phyloP scores from a whole-genome alignment of 2,329 filamentous ascomycete species.

The Tolypocladium inflatum region DNA sequence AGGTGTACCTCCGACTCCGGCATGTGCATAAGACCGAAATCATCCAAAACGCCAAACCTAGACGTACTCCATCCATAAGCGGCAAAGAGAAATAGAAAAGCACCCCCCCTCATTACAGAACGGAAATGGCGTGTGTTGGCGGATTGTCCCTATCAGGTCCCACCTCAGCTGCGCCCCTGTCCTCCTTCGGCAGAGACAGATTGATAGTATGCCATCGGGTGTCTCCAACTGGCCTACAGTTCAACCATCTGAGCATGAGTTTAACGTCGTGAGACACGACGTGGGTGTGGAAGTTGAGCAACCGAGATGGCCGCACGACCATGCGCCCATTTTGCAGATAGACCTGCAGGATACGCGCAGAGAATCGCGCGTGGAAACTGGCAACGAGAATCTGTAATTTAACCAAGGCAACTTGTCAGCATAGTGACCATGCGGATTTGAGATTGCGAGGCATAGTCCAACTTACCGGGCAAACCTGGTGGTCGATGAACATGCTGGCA shows the following conservation, averaged over 20 bases:
- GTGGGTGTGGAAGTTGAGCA: slow-evolving; percentile 4
- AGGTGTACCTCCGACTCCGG: too few species aligned
- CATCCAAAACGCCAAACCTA: too few species aligned
- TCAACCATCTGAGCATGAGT: slow-evolving; percentile 5
- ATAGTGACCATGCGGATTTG: too few species aligned
- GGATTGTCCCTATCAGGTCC: too few species aligned
- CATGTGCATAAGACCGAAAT: too few species aligned
- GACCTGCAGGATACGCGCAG: slow-evolving; percentile 6
- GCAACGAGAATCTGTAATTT: slow-evolving; percentile 3
- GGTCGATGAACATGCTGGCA: neutral
- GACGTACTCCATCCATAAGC: too few species aligned
- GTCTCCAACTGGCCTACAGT: slow-evolving; percentile 8
- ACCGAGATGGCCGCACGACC: slow-evolving; percentile 5
- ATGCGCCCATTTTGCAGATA: slow-evolving; percentile 3
- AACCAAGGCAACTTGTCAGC: neutral
- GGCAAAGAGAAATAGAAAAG: too few species aligned
- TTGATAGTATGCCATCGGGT: too few species aligned
- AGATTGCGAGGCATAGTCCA: neutral
- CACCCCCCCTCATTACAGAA: too few species aligned
- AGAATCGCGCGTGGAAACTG: slow-evolving; percentile 6
- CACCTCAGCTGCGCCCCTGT: too few species aligned
- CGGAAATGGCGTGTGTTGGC: too few species aligned
- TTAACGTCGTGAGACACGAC: neutral
- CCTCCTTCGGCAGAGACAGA: too few species aligned
- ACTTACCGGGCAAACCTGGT: slow-evolving; percentile 1